Base-by-base conservation (phyloP, 768 basidiomycete genomes). In the Tylopilus felleus region DNA sequence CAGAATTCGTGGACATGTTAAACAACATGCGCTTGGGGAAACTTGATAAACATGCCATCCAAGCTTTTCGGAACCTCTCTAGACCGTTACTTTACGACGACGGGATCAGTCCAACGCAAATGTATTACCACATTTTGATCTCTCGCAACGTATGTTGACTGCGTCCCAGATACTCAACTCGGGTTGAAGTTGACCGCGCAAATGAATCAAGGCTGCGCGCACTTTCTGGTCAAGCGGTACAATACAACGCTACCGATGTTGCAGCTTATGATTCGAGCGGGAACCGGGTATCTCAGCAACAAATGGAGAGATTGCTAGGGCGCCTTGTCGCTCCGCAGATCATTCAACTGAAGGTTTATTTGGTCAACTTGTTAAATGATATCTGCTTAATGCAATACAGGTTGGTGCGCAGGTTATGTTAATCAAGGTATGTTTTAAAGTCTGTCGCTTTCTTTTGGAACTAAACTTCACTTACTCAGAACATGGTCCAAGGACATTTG, bases 391-490 rank as follows among this genome's bases (percentile, higher is more conserved):
- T 31, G n/a, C 44, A 39, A 40, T 27, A 40, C 49, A 91, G 81
- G 74, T 86, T 48, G 86, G 86, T 13, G 89, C 91, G 4, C 93
- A 96, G 66, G 93, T 96, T 5, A 92, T 92, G 90, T 66, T 89
- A 3, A 77, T 88, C 59, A 88, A 88, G 76, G 86, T 83, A 53
- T 8, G 44, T 44, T n/a, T 38, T 23, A 7, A 29, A 43, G 9
- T 33, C 3, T n/a, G n/a, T 36, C 8, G 5, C 17, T 31, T 35
- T 57, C 29, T 35, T 23, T 12, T 33, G 12, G 17, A 6, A 48
- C 29, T 53, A 22, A 58, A 43, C 14, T 28, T 45, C 46, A 23
- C 14, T 13, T 19, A 8, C 42, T 22, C 58, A 89, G 86, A 90
- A 90, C 59, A 66, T 88, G 51, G 64, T 77, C 1, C 87, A 88